Evolutionary conservation across 2,329 filamentous ascomycete species (phyloP).

Genomic region (Pseudogymnoascus sp.): DNA sequence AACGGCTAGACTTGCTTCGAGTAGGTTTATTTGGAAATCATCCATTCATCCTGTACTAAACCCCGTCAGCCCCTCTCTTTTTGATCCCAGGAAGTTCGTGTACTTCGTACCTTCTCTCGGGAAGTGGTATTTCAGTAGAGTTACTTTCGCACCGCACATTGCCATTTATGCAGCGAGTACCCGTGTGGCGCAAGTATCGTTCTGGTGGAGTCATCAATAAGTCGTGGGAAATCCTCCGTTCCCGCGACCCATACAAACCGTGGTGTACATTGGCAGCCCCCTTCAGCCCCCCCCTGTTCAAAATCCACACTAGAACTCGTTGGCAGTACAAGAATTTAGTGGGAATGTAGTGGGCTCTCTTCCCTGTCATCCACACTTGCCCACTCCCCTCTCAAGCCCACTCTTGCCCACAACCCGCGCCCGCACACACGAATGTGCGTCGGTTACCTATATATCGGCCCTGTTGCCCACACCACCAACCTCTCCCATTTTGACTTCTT

Average conservation of each 20-base stretch:
- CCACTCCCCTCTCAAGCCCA: background rate
- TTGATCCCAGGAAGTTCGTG: constrained; percentile 5
- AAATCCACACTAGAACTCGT: constrained; percentile 2
- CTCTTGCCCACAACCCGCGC: background rate
- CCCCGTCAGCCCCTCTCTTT: background rate
- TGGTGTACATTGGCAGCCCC: background rate
- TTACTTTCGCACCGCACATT: background rate
- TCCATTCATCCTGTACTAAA: background rate
- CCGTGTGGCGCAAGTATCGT: constrained; percentile 3
- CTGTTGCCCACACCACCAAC: constrained; percentile 5
- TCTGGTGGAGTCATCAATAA: constrained; percentile 2
- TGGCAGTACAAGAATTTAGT: constrained; percentile 1
- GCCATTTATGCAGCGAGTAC: background rate
- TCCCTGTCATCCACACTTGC: constrained; percentile 2
- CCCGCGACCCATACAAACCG: background rate
- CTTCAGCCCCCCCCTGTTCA: background rate
- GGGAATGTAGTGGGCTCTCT: background rate
- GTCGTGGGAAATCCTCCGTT: constrained; percentile 1
- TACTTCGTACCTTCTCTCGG: background rate
- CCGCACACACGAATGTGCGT: background rate
- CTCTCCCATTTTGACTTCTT: constrained; percentile 1
- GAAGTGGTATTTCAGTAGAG: background rate
- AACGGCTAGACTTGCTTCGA: background rate
- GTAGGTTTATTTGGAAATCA: background rate
- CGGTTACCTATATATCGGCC: constrained; percentile 1